Evolutionary conservation across 2,329 filamentous ascomycete genomes (phyloP).

Genomic region (Apiospora aurea): DNA sequence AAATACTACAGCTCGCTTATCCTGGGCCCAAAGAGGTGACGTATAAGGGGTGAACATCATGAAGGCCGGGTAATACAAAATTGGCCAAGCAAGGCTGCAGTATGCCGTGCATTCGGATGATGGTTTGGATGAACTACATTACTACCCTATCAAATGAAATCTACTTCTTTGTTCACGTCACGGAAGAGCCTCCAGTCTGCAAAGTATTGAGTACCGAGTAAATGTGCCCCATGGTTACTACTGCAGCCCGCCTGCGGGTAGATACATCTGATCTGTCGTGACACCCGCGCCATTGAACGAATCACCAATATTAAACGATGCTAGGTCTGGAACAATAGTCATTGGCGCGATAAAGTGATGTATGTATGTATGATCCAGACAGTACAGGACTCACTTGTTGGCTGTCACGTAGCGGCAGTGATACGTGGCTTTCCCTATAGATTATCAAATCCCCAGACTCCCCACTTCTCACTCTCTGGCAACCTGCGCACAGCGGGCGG

Average conservation of each 20-base stretch:
- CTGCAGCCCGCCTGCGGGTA: not conserved
- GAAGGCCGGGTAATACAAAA: not conserved
- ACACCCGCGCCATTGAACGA: not conserved
- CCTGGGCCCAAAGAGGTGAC: not conserved
- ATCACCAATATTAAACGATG: not conserved
- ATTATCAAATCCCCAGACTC: not conserved
- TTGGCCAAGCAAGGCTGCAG: not conserved
- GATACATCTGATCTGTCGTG: not conserved
- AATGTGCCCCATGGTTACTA: not conserved
- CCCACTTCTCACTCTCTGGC: not conserved
- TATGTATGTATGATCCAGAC: not conserved
- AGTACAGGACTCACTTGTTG: not conserved
- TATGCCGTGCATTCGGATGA: not conserved
- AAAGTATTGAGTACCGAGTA: not conserved
- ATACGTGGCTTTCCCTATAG: not conserved
- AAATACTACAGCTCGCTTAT: not conserved
- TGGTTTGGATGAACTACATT: not conserved
- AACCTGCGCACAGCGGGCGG: not conserved
- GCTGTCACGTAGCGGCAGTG: not conserved
- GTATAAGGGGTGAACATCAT: not conserved
- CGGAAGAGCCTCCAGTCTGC: not conserved
- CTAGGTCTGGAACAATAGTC: not conserved
- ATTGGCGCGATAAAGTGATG: not conserved
- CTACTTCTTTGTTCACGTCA: not conserved
- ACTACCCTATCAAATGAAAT: not conserved